These are phyloP conservation scores for Gossypioides kirkii DNA, from an alignment of 345 rosid genomes.

Conservation along the genomic window DNA sequence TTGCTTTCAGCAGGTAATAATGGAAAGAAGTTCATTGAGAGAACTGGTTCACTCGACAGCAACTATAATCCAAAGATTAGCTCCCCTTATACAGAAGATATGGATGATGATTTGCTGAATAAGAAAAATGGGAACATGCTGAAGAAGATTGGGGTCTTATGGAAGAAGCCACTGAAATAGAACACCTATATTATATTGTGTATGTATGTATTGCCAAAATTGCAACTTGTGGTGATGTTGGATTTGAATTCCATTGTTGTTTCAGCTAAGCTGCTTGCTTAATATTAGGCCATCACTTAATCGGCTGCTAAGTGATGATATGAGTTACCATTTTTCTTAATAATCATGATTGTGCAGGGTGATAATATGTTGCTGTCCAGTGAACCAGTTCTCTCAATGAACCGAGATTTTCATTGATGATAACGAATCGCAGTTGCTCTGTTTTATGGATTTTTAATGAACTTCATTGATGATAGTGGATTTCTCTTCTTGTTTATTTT, in stretches of 20 bases:
- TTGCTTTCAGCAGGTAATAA: conserved; percentile 78
- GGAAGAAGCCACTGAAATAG: conserved; percentile 92
- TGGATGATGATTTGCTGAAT: conserved; percentile 71
- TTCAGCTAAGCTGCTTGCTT: conserved; percentile 1
- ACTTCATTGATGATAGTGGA: too few relatives aligned
- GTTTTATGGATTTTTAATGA: too few relatives aligned
- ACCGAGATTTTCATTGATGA: too few relatives aligned
- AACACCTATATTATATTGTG: conserved; percentile 13
- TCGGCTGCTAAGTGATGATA: neutral
- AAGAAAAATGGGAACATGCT: conserved; percentile 90
- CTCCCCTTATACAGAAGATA: conserved; percentile 61
- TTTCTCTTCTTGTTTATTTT: too few relatives aligned
- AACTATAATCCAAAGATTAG: conserved; percentile 36
- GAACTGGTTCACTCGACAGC: conserved; percentile 58
- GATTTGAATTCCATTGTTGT: neutral
- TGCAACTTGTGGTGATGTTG: neutral
- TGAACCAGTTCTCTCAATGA: too few relatives aligned
- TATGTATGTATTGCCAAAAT: neutral
- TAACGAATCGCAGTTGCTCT: too few relatives aligned
- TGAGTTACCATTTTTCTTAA: neutral
- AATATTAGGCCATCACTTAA: neutral
- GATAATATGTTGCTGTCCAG: too few relatives aligned
- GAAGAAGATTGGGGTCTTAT: conserved; percentile 87
- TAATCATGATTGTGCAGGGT: too few relatives aligned
- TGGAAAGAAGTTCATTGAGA: conserved; percentile 64